These are phyloP conservation scores for Aspergillus haitiensis DNA, from an alignment of 495 filamentous ascomycete genomes.

Conservation along the genomic window DNA sequence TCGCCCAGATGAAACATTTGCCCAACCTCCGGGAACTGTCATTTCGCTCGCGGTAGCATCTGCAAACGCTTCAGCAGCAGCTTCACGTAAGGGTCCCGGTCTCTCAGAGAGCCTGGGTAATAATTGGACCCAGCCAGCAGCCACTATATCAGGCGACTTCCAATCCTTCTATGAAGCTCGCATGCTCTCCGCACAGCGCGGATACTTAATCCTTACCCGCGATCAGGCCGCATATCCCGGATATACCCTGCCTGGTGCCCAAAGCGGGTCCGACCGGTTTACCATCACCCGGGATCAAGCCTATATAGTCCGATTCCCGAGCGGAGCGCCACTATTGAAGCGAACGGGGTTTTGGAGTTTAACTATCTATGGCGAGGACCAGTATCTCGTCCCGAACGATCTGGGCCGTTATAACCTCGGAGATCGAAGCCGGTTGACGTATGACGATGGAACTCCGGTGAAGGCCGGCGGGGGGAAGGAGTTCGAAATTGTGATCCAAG, in stretches of 20 bases:
- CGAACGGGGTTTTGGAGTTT: background rate
- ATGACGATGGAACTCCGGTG: background rate
- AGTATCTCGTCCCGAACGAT: background rate
- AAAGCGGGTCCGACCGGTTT: background rate
- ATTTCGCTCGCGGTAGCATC: background rate
- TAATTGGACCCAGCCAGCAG: background rate
- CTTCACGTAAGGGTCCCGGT: background rate
- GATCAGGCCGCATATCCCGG: slow-evolving; percentile 1
- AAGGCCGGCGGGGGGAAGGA: background rate
- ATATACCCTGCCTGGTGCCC: background rate
- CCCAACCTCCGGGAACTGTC: background rate
- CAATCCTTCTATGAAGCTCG: background rate
- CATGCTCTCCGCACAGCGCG: background rate
- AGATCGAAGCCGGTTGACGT: background rate
- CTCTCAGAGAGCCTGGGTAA: background rate
- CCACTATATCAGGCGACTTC: background rate
- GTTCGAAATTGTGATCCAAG: background rate
- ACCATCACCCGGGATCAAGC: background rate
- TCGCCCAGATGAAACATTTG: background rate
- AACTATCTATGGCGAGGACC: background rate
- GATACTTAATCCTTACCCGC: background rate
- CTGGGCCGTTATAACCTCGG: background rate
- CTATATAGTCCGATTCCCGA: background rate
- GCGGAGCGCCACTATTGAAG: background rate
- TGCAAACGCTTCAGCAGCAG: background rate